A percentile compares a stretch with the other conserved stretches of the same genome.
These are phyloP conservation scores for Leucogyrophana mollusca DNA, from an alignment of 768 basidiomycete genomes.

Conservation along the genomic window DNA sequence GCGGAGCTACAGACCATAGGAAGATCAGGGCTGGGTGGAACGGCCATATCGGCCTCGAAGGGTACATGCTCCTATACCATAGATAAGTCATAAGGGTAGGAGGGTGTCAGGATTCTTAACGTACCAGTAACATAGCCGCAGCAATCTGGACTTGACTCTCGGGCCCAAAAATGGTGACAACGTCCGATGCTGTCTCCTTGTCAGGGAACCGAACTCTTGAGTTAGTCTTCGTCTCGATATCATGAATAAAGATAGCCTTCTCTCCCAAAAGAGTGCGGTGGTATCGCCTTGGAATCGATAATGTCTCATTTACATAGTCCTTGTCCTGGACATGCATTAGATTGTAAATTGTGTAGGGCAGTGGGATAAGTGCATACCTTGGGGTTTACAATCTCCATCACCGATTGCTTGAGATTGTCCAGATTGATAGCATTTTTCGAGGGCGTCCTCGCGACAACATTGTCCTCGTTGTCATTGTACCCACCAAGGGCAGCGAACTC, in stretches of 20 bases:
- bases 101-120: conserved; percentile 29
- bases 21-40: conserved; percentile 82
- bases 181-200: conserved; percentile 91
- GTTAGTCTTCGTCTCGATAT: conserved; percentile 96
- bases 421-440: conserved; percentile 96
- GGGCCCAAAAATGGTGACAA: conserved; percentile 95
- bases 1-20: conserved; percentile 68
- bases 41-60: conserved; percentile 92
- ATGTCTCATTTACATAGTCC: conserved; percentile 92
- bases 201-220: conserved; percentile 90
- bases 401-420: conserved; percentile 91
- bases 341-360: not conserved
- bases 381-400: conserved; percentile 97
- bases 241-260: conserved; percentile 94
- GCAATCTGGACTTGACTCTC: conserved; percentile 97
- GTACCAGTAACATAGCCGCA: conserved; percentile 89
- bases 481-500: conserved; percentile 95
- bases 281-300: conserved; percentile 91
- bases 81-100: conserved; percentile 7
- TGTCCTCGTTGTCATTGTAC: conserved; percentile 97
- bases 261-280: conserved; percentile 94
- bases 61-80: conserved; percentile 83
- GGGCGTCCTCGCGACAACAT: conserved; percentile 96
- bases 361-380: conserved; percentile 55
- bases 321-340: conserved; percentile 66